These are phyloP conservation scores for Trichoderma oligosporum DNA, from an alignment of 2,329 filamentous ascomycete species.

Conservation along the genomic window DNA sequence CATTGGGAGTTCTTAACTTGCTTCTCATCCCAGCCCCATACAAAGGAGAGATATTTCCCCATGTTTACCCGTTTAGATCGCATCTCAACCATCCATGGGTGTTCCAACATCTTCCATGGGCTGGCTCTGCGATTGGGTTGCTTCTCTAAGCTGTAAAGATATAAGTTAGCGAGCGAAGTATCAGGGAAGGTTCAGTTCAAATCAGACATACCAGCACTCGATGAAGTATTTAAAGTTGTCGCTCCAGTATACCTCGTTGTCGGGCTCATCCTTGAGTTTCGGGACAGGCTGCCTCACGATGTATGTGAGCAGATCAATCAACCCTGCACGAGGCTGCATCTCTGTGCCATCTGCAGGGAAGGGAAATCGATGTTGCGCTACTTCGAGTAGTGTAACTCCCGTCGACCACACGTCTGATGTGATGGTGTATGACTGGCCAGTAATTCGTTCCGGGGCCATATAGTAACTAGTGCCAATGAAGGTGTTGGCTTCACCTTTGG, in stretches of 20 bases:
- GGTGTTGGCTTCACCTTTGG: conserved; percentile 96
- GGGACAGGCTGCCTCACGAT: conserved; percentile 95
- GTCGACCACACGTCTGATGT: conserved; percentile 98
- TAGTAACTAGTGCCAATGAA: conserved; percentile 99
- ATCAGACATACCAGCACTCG: conserved; percentile 82
- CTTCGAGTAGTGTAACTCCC: conserved; percentile 94
- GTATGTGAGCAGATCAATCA: conserved; percentile 95
- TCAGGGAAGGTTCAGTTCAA: conserved; percentile 22
- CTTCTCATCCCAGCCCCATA: conserved; percentile 92
- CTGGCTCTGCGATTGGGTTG: conserved; percentile 81
- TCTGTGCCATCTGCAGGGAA: conserved; percentile 96
- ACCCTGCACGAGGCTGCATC: conserved; percentile 85
- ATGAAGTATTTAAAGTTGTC: conserved; percentile 99
- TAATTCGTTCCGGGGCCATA: conserved; percentile 98
- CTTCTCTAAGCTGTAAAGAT: conserved; percentile 74
- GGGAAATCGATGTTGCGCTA: conserved; percentile 97
- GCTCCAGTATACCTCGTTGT: conserved; percentile 87
- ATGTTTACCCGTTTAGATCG: conserved; percentile 95
- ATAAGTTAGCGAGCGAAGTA: conserved; percentile 24
- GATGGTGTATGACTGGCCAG: conserved; percentile 95
- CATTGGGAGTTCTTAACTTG: conserved; percentile 5
- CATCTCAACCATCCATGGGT: conserved; percentile 99
- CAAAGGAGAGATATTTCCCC: conserved; percentile 85
- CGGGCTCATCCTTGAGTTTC: conserved; percentile 90
- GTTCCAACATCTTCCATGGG: conserved; percentile 98